Percentiles rank a stretch among this genome's conserved stretches.
phyloP scores from a whole-genome alignment of 139 green algal species.

The Desmodesmus armatus region DNA sequence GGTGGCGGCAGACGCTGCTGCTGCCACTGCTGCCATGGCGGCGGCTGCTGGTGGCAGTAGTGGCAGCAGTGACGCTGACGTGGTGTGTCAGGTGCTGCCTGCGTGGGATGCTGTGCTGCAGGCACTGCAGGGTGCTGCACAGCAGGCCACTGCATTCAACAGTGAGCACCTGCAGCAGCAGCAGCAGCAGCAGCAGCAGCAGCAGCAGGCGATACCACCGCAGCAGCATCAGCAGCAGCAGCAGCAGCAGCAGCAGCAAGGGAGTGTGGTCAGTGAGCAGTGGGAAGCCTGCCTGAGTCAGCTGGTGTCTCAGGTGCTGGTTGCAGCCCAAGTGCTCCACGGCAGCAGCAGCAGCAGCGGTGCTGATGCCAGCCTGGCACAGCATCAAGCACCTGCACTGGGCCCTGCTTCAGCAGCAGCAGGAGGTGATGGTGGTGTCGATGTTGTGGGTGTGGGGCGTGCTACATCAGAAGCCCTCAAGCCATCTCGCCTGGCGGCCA shows the following conservation, averaged over 20 bases:
- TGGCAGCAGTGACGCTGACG: slow-evolving; percentile 12
- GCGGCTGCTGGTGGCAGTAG: not conserved
- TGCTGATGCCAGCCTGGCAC: not conserved
- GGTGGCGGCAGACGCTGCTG: slow-evolving; percentile 20
- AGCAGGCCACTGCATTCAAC: slow-evolving; percentile 1
- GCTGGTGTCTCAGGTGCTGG: slow-evolving; percentile 59
- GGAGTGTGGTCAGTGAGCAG: slow-evolving; percentile 34
- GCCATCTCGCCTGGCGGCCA: slow-evolving; percentile 10
- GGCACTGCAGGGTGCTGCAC: slow-evolving; percentile 41
- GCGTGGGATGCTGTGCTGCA: slow-evolving; percentile 50
- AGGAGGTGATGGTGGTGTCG: slow-evolving; percentile 23
- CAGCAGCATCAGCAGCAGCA: slow-evolving; percentile 3
- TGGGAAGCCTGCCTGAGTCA: slow-evolving; percentile 52
- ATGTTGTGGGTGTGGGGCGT: slow-evolving; percentile 4
- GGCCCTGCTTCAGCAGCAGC: not conserved
- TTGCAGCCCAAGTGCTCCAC: slow-evolving; percentile 75
- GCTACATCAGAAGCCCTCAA: slow-evolving; percentile 16
- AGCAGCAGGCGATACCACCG: not conserved
- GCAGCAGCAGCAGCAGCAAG: slow-evolving; percentile 1
- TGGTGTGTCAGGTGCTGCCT: slow-evolving; percentile 38
- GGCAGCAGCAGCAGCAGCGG: slow-evolving; percentile 19
- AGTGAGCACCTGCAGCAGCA: slow-evolving; percentile 25
- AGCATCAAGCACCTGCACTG: not conserved
- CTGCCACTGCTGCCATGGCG: not conserved
- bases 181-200: too few species aligned